Percentiles rank a stretch among this genome's conserved stretches.
These are phyloP conservation scores for Plantago major DNA, from an alignment of 257 asterid species.

Conservation along the genomic window DNA sequence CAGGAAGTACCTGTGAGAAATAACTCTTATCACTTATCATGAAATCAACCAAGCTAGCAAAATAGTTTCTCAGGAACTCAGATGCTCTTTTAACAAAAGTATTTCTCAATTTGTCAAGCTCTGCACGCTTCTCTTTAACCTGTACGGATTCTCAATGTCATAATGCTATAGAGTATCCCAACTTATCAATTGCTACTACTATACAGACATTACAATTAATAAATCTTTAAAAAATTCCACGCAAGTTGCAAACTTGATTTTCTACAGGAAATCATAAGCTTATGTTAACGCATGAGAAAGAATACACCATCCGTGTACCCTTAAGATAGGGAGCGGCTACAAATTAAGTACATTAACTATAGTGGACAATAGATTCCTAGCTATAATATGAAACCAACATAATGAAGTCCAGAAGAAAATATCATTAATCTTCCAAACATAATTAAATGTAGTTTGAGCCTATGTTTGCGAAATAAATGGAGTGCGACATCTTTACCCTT, in stretches of 20 bases:
- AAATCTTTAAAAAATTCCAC: constrained; percentile 9
- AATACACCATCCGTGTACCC: too few relatives aligned
- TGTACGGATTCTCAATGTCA: constrained; percentile 32
- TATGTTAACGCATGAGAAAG: too few relatives aligned
- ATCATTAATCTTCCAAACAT: too few relatives aligned
- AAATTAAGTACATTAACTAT: too few relatives aligned
- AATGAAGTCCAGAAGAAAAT: too few relatives aligned
- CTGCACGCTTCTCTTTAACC: constrained; percentile 89
- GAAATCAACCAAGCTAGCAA: constrained; percentile 93
- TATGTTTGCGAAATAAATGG: too few relatives aligned
- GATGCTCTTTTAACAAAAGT: constrained; percentile 85
- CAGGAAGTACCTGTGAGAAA: constrained; percentile 79
- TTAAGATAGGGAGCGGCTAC: too few relatives aligned
- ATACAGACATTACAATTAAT: not conserved
- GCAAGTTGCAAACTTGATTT: constrained; percentile 8
- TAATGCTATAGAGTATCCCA: constrained; percentile 17
- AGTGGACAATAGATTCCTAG: too few relatives aligned
- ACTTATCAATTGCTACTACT: constrained; percentile 11
- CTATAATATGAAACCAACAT: too few relatives aligned
- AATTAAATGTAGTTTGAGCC: too few relatives aligned
- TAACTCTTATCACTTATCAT: constrained; percentile 92
- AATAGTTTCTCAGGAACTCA: constrained; percentile 81
- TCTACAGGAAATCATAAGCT: too few relatives aligned
- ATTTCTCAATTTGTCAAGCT: constrained; percentile 67
- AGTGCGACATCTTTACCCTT: too few relatives aligned